Percentiles rank a stretch among this genome's conserved stretches.
Evolutionary conservation across 139 green algal species (phyloP).

Genomic region (Chlamydomonas sp.): DNA sequence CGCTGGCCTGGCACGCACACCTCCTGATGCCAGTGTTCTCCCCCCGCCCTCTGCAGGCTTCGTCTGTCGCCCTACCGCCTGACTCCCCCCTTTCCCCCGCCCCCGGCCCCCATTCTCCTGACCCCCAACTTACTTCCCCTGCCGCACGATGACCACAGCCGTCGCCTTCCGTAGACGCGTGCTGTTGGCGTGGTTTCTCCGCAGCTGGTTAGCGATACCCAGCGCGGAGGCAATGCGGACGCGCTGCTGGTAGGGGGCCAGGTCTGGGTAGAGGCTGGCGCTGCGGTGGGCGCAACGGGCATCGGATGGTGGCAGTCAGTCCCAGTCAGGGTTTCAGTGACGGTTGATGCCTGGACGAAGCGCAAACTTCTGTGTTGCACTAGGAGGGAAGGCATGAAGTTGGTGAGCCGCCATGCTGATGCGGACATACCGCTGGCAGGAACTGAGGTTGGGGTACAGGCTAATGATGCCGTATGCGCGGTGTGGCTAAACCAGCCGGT

Average conservation of each 20-base stretch:
- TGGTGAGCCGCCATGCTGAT: not conserved
- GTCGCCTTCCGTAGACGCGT: slow-evolving; percentile 3
- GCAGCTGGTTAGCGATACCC: slow-evolving; percentile 40
- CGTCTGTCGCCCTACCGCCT: too few relatives aligned
- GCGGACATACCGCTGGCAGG: not conserved
- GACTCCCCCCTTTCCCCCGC: too few relatives aligned
- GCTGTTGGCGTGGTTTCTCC: slow-evolving; percentile 13
- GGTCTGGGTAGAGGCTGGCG: slow-evolving; percentile 17
- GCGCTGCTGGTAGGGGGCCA: not conserved
- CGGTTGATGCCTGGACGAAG: too few relatives aligned
- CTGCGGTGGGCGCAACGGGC: not conserved
- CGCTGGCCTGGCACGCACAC: too few relatives aligned
- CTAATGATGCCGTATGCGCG: not conserved
- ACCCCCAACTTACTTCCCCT: not conserved
- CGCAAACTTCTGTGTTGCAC: too few relatives aligned
- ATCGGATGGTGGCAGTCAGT: too few relatives aligned
- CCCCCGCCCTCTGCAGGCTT: too few relatives aligned
- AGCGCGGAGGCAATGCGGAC: slow-evolving; percentile 9
- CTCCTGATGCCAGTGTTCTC: too few relatives aligned
- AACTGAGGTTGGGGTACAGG: slow-evolving; percentile 14
- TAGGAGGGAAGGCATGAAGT: too few relatives aligned
- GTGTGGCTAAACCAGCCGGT: too few relatives aligned
- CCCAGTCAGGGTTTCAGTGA: too few relatives aligned
- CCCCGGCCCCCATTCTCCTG: too few relatives aligned
- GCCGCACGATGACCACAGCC: slow-evolving; percentile 23